Evolutionary conservation across 1,284 basidiomycete species (phyloP), one percentile per base, ranked within the genome.

Genomic region (Termitomyces sp.): DNA sequence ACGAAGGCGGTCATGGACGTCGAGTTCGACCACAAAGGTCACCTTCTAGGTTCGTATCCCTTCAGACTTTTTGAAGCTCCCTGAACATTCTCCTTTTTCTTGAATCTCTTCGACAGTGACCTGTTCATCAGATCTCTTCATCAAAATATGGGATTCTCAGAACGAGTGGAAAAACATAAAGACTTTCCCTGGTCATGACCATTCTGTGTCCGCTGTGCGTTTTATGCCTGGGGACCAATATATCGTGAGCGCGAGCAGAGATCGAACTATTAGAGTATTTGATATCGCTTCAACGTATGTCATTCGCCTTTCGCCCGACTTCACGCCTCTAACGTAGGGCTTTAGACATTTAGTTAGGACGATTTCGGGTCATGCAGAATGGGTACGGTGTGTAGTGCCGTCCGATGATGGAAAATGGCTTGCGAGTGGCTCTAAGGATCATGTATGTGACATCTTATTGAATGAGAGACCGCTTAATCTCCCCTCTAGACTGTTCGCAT

Each of bases 81-180:
- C 15, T 28, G 39, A 31, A 39, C 31, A 36, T 53, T 31, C 19
- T 47, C 10, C 47, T 40, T 19, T 40, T 30, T 36, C 39, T 52
- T 36, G n/a, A 33, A 24, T 17, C 13, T 34, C 52, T 51, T 38
- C 36, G 34, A 36, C 50, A 93, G 92, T 91, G 17, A 90, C 93
- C 2, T 94, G 91, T 66, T 94, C 93, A 5, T 88, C 88, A 34
- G 93, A 96, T 71, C 75, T 95, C 38, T 90, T 91, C 54, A 87
- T 96, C 72, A 94, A 94, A 73, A 77, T 96, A 46, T 96, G 94
- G 94, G 91, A 95, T 70, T 83, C 86, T 15, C 81, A 86, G 61
- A 90, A 93, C 67, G 90, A 93, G 60, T 94, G 92, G 79, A 92
- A 90, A 70, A 94, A 93, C 66, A 80, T 79, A 50, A 90, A 90